phyloP scores from a whole-genome alignment of 208 protist species.

The Wallacemonas collosoma region DNA sequence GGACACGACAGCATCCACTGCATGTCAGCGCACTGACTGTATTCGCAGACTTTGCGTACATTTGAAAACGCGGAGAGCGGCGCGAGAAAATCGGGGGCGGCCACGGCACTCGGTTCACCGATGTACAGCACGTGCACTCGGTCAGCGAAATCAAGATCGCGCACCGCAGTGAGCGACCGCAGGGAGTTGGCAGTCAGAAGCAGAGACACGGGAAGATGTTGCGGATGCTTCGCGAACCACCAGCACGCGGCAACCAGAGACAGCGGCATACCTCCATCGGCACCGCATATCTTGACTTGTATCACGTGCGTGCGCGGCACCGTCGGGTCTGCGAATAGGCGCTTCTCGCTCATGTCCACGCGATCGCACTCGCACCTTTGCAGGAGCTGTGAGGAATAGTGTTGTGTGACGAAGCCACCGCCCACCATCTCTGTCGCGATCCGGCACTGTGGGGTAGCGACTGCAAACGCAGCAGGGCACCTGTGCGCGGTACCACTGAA shows the following conservation, averaged over 20 bases:
- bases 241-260: slow-evolving; percentile 5
- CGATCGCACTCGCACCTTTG: slow-evolving; percentile 1
- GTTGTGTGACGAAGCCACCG: neutral
- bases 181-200: neutral
- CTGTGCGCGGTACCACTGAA: neutral
- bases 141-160: neutral
- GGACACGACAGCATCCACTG: slow-evolving; percentile 15
- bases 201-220: slow-evolving; percentile 7
- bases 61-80: neutral
- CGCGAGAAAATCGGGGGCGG: neutral
- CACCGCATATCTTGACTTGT: neutral
- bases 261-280: neutral
- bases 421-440: neutral
- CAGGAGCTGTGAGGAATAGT: slow-evolving; percentile 9
- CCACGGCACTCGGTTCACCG: neutral
- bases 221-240: slow-evolving; percentile 8
- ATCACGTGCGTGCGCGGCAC: slow-evolving; percentile 10
- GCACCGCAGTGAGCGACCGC: neutral
- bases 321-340: neutral
- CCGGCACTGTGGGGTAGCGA: slow-evolving; percentile 10
- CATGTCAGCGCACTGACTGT: neutral
- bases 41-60: slow-evolving; percentile 8
- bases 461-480: neutral
- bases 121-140: slow-evolving; percentile 13
- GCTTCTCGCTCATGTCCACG: neutral